phyloP scores from a whole-genome alignment of 768 basidiomycete genomes.

The Mycena latifolia region DNA sequence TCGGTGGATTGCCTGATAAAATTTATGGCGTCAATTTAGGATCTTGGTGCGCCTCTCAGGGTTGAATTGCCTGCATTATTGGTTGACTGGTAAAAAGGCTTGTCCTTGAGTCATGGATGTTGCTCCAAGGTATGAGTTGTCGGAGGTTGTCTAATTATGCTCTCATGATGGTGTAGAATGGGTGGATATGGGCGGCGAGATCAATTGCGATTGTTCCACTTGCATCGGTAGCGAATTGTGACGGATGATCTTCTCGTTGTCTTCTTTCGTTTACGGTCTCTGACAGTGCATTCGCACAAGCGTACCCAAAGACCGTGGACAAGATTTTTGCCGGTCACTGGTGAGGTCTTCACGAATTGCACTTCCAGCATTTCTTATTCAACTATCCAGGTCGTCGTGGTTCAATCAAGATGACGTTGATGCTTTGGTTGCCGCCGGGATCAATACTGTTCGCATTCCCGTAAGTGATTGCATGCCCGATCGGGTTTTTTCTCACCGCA shows the following conservation, averaged over 20 bases:
- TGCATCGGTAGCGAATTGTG: conserved; percentile 82
- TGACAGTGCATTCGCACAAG: conserved; percentile 68
- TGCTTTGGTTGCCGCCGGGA: conserved; percentile 62
- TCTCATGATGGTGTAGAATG: conserved; percentile 63
- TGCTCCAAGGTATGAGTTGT: conserved; percentile 66
- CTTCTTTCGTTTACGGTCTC: background rate
- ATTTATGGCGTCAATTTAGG: conserved; percentile 83
- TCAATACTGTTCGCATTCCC: conserved; percentile 85
- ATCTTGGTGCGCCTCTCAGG: conserved; percentile 60
- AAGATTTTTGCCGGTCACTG: conserved; percentile 72
- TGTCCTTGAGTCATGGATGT: conserved; percentile 86
- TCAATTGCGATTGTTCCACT: conserved; percentile 64
- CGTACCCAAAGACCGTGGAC: conserved; percentile 71
- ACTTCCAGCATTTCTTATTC: background rate
- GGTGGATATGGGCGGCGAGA: conserved; percentile 78
- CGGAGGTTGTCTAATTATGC: no score
- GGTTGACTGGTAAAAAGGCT: conserved; percentile 59
- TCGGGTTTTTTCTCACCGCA: background rate
- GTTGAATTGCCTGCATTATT: background rate
- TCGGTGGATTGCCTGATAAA: conserved; percentile 47
- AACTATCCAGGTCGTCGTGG: conserved; percentile 69
- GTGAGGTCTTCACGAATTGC: conserved; percentile 45
- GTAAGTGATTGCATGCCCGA: conserved; percentile 51
- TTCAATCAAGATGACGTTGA: conserved; percentile 75
- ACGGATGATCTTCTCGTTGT: conserved; percentile 26